Base-by-base conservation (phyloP, 306 rosid species). In the Malus fusca region DNA sequence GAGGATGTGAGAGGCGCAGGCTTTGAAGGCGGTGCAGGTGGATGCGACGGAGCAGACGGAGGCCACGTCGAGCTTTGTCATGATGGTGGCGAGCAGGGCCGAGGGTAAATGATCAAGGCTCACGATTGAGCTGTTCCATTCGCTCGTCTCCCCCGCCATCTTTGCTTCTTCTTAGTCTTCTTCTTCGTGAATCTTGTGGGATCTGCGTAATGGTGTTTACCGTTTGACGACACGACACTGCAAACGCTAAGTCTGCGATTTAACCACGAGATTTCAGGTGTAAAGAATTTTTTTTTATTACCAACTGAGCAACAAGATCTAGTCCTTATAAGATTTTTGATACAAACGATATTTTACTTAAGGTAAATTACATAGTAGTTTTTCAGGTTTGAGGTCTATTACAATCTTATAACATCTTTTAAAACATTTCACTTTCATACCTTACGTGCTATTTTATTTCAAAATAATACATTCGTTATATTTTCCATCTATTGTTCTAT, bases 51-150 rank as follows among this genome's bases (percentile, higher is more conserved):
- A 92, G 74, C 93, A 89, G 76, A 95, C 73, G 31, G 98, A 95
- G 48, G 92, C 73, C 79, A 95, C 84, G 81, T 95, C 98, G 14
- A 92, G 93, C 80, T 92, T 95, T 19, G 85, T 84, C 83, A 95
- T 75, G 82, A 95, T 85, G 58, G 95, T 85, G 53, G 82, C 89
- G 0, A 92, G 82, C 2, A 95, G 71, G 40, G 95, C 85, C 33
- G 73, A 42, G 4, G 98, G 97, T 2, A 94, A 91, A 35, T 77
- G 60, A 58, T 91, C 98, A 43, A 94, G 86, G 71, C 76, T 80
- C 80, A 55, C 84, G 44, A 40, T 44, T 37, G 69, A 65, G 69
- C 23, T 33, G 31, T 11, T 13, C 53, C 31, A 74, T 26, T 80
- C 82, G 13, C 5, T 40, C 25, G 46, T 79, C 80, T 72, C 77